Base-by-base conservation (phyloP, 169 alveolate genomes). In the Plasmodium gonderi region DNA sequence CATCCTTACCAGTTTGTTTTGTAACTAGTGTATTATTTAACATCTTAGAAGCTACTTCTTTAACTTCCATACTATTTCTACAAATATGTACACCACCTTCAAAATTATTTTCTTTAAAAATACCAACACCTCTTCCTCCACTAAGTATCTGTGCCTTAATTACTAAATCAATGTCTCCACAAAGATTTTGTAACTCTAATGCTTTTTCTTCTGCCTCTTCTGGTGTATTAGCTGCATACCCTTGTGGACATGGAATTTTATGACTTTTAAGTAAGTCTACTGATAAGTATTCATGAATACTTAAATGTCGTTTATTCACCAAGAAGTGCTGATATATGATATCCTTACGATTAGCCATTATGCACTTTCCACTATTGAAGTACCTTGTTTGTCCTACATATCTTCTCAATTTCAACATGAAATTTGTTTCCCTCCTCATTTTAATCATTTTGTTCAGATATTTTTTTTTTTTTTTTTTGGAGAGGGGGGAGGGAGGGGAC, bases 121-220 rank as follows among this genome's bases (percentile, higher is more conserved):
- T 69, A 8, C 99, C 99, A 68, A 95, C 91, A 1, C 99, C 99
- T 90, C 99, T 96, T 2, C 99, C 99, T 17, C 99, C 99, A 72
- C 98, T 97, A 26, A 96, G 97, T 42, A 96, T 98, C 91, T 96
- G 97, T 8, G 98, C 98, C 92, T 97, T 97, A 6, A 97, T 79
- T 31, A 97, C 98, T 12, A 91, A 69, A 14, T 93, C 95, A 1
- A 36, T 38, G 40, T 95, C 92, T 3, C 89, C 90, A 42, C 96
- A 81, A 12, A 31, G 36, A 26, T 83, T 92, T 31, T 92, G 96
- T 17, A 96, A 83, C 80, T 92, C 92, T 26, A 77, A 65, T 17
- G 97, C 93, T 81, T 92, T 95, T 26, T 80, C 95, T 72, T 95
- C 96, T 14, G 97, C 98, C 74, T 96, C 98, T 68, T 74, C 95